These are phyloP conservation scores for Puccinia triticina DNA, from an alignment of 1,284 basidiomycete species.

Conservation along the genomic window DNA sequence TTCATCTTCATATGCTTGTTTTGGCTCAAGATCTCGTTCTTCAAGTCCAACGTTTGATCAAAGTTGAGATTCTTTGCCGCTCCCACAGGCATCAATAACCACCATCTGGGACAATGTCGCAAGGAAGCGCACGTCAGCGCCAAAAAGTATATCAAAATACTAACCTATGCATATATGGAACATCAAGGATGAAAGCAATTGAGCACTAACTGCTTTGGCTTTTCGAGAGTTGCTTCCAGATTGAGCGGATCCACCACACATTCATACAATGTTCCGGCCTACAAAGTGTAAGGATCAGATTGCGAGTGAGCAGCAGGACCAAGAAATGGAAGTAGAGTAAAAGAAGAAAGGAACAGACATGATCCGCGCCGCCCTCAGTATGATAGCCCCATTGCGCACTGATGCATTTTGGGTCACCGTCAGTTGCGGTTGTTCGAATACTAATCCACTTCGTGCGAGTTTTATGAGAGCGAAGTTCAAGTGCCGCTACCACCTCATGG, in stretches of 20 bases:
- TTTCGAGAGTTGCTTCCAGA: slow-evolving; percentile 47
- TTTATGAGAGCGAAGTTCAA: slow-evolving; percentile 37
- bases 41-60: not conserved
- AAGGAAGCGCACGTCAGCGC: not conserved
- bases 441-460: slow-evolving; percentile 50
- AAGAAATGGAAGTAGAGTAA: not conserved
- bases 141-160: not conserved
- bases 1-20: slow-evolving; percentile 1
- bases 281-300: not conserved
- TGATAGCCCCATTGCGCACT: slow-evolving; percentile 51
- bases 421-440: slow-evolving; percentile 28
- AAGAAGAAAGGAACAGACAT: slow-evolving; percentile 20
- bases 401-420: slow-evolving; percentile 40
- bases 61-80: slow-evolving; percentile 26
- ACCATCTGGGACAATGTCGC: slow-evolving; percentile 17
- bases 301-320: not conserved
- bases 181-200: not conserved
- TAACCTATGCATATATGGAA: too few relatives aligned
- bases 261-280: slow-evolving; percentile 49
- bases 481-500: not conserved
- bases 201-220: slow-evolving; percentile 42
- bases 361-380: slow-evolving; percentile 43
- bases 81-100: slow-evolving; percentile 45
- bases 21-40: slow-evolving; percentile 14
- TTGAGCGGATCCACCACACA: slow-evolving; percentile 49